Conservation (phyloP, 192 early-diverging fungal species). For the Backusella parvicylindrica region DNA sequence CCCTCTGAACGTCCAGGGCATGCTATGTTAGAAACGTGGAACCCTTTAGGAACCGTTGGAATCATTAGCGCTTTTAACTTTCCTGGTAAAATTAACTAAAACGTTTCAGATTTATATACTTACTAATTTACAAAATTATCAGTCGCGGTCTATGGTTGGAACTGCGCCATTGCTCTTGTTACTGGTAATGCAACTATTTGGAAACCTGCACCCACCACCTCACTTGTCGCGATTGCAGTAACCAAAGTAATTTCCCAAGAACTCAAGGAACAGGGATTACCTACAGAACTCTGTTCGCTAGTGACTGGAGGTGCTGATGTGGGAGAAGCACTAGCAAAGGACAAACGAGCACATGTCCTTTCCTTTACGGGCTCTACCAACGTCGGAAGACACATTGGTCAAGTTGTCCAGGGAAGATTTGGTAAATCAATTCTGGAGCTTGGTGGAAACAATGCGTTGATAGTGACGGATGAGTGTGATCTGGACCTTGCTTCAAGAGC, state of each 20-base stretch:
- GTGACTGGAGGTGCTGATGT: slow-evolving; percentile 84
- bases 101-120: slow-evolving; percentile 34
- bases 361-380: slow-evolving; percentile 92
- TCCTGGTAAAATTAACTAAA: slow-evolving; percentile 48
- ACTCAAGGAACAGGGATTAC: slow-evolving; percentile 74
- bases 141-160: slow-evolving; percentile 91
- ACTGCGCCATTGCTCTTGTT: slow-evolving; percentile 83
- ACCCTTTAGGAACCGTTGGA: slow-evolving; percentile 89
- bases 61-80: slow-evolving; percentile 97
- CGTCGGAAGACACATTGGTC: slow-evolving; percentile 71
- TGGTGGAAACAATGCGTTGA: slow-evolving; percentile 95
- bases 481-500: slow-evolving; percentile 83
- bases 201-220: slow-evolving; percentile 82
- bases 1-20: slow-evolving; percentile 92
- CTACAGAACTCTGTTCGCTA: slow-evolving; percentile 80
- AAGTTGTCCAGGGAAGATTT: slow-evolving; percentile 80
- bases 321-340: slow-evolving; percentile 69
- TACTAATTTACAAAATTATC: neutral
- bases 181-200: slow-evolving; percentile 91
- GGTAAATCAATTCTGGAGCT: slow-evolving; percentile 87
- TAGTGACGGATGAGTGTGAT: slow-evolving; percentile 90
- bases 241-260: slow-evolving; percentile 84
- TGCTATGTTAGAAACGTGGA: slow-evolving; percentile 94
- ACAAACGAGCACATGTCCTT: slow-evolving; percentile 71
- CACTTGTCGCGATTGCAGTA: slow-evolving; percentile 81